Base-by-base conservation (phyloP, 768 basidiomycete genomes). In the Favolaschia claudopus region DNA sequence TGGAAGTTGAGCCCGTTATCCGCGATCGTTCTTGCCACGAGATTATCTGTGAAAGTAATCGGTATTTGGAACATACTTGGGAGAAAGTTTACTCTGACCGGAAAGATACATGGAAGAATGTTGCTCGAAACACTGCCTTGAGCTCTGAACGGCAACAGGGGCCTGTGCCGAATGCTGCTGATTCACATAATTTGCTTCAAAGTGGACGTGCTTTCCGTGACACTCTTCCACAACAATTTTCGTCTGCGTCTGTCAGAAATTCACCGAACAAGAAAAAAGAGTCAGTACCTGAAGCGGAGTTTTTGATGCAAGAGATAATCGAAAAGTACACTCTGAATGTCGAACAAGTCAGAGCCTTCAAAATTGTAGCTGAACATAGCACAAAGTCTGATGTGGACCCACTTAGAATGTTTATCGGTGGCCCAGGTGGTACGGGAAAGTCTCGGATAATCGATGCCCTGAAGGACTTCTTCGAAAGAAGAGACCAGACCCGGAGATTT, bases 391-490 rank as follows among this genome's bases (percentile, higher is more conserved):
- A 34, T 17, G 31, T 34, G n/a, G 19, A 31, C 17, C 70, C 58
- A 6, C 48, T 73, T 8, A 37, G 53, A 0, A 67, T 75, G 71
- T 70, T 58, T 33, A 31, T 76, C 4, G 61, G 56, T 13, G 74
- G 73, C 4, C 43, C 69, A 8, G 71, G 71, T 7, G 73, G 73
- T 1, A 74, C 74, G 3, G 71, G 74, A 0, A 75, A 74, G 54
- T 72, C 65, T 1, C 44, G 59, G 8, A 64, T 73, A 1, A 67
- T 74, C 5, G 37, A 64, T 22, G 66, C 69, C 0, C 27, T 75
- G 4, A 55, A 48, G 12, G 45, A 44, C 0, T 69, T 68, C 36
- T 72, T 70, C 48, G 34, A 44, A 0, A 1, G 19, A 3, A 8
- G 58, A 3, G 45, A 62, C 0, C 55, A 79, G 39, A 7, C 10